Evolutionary conservation across 2,329 filamentous ascomycete genomes (phyloP).

Genomic region (Ambrosiella beaveri): DNA sequence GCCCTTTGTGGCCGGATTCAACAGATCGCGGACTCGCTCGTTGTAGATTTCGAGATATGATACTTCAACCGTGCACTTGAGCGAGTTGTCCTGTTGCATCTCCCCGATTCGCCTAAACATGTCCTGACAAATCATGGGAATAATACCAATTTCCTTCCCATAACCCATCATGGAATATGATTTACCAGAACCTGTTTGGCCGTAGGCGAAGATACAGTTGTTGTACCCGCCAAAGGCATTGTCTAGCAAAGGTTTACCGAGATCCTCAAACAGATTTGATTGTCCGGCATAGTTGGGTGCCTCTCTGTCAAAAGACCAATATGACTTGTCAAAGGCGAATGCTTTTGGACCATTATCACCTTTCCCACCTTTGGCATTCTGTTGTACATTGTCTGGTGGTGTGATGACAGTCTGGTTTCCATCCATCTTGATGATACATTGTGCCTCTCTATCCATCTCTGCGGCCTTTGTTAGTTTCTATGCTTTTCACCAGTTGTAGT

Average conservation of each 20-base stretch:
- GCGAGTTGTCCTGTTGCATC: conserved; percentile 54
- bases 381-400: conserved; percentile 60
- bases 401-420: conserved; percentile 74
- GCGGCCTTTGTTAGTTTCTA: conserved; percentile 5
- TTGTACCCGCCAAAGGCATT: conserved; percentile 98
- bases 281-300: conserved; percentile 78
- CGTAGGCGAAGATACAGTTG: conserved; percentile 99
- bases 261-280: conserved; percentile 70
- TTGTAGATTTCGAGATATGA: conserved; percentile 99
- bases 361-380: conserved; percentile 55
- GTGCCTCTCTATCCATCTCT: conserved; percentile 83
- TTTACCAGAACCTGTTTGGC: conserved; percentile 95
- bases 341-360: conserved; percentile 52
- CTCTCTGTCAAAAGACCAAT: conserved; percentile 87
- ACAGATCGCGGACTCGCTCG: conserved; percentile 82
- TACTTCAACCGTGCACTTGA: conserved; percentile 86
- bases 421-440: conserved; percentile 97
- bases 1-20: conserved; percentile 89
- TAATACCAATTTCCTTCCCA: conserved; percentile 86
- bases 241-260: conserved; percentile 80
- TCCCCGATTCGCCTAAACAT: conserved; percentile 80
- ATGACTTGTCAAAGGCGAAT: conserved; percentile 92
- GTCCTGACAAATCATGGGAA: conserved; percentile 89
- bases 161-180: conserved; percentile 99
- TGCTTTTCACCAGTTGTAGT: neutral